These are phyloP conservation scores for Penicillium sp. DNA, from an alignment of 2,329 filamentous ascomycete genomes.

Conservation along the genomic window DNA sequence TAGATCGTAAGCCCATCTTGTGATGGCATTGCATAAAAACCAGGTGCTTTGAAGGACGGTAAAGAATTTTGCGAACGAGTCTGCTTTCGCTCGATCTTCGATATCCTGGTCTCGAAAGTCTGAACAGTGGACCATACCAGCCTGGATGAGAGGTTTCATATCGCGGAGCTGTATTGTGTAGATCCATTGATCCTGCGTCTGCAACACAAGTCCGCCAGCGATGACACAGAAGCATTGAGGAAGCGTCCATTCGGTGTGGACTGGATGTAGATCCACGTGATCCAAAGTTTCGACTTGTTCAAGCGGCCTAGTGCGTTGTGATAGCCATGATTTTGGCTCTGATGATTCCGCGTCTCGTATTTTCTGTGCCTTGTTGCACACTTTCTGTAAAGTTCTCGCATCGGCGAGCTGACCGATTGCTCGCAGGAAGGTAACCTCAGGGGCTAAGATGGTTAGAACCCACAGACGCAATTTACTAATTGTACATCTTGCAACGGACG, in stretches of 20 bases:
- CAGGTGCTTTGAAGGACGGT: constrained; percentile 12
- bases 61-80: constrained; percentile 11
- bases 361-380: constrained; percentile 2
- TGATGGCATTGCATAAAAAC: constrained; percentile 6
- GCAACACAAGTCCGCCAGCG: constrained; percentile 3
- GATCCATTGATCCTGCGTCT: constrained; percentile 8
- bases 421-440: constrained; percentile 1
- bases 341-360: not conserved
- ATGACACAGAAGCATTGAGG: constrained; percentile 4
- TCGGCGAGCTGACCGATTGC: constrained; percentile 2
- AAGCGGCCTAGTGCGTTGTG: not conserved
- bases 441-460: constrained; percentile 4
- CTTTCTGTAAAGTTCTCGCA: not conserved
- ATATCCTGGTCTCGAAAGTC: constrained; percentile 10
- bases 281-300: not conserved
- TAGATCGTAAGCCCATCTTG: constrained; percentile 11
- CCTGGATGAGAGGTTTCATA: constrained; percentile 6
- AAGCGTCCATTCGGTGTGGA: constrained; percentile 1
- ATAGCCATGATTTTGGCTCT: not conserved
- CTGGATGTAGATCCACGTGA: not conserved
- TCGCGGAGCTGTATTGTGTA: constrained; percentile 4
- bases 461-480: not conserved
- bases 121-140: constrained; percentile 6
- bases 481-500: not conserved
- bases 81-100: constrained; percentile 14